These are phyloP conservation scores for Citrus unshiu DNA, from an alignment of 345 rosid genomes.

Conservation along the genomic window DNA sequence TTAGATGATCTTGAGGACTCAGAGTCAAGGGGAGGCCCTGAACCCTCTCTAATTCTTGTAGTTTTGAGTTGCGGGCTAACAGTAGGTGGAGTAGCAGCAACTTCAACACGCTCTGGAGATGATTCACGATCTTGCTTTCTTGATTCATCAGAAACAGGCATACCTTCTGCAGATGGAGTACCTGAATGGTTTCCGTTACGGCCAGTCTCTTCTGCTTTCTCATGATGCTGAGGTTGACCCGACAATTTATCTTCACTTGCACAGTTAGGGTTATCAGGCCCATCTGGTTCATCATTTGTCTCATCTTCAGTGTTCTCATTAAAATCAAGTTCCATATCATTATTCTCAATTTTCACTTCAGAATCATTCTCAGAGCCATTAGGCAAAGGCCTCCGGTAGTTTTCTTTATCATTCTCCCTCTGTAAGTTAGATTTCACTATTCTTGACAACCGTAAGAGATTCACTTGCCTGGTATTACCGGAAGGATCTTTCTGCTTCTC, in stretches of 20 bases:
- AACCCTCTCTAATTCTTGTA: constrained; percentile 56
- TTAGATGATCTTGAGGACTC: constrained; percentile 60
- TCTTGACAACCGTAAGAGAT: constrained; percentile 89
- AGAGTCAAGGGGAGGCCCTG: constrained; percentile 39
- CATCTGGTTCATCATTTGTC: constrained; percentile 68
- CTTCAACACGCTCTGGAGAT: constrained; percentile 46
- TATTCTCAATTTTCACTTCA: constrained; percentile 90
- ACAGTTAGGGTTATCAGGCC: constrained; percentile 42
- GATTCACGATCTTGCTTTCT: constrained; percentile 52
- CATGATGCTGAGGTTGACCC: constrained; percentile 33
- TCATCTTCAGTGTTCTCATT: constrained; percentile 82
- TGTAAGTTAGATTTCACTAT: constrained; percentile 87
- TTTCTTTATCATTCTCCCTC: constrained; percentile 97
- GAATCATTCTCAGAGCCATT: constrained; percentile 68
- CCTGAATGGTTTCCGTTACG: constrained; percentile 36
- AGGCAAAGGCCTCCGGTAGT: constrained; percentile 82
- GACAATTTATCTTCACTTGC: constrained; percentile 30
- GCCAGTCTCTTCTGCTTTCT: constrained; percentile 39
- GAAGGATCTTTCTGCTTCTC: constrained; percentile 69
- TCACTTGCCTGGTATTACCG: constrained; percentile 56
- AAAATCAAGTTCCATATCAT: constrained; percentile 98
- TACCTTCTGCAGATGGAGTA: constrained; percentile 26
- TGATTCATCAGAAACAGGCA: constrained; percentile 48
- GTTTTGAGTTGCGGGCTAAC: constrained; percentile 62
- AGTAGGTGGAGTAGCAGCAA: constrained; percentile 56